Base-by-base conservation (phyloP, 2,329 filamentous ascomycete species). In the Phaeosphaeria sp. region DNA sequence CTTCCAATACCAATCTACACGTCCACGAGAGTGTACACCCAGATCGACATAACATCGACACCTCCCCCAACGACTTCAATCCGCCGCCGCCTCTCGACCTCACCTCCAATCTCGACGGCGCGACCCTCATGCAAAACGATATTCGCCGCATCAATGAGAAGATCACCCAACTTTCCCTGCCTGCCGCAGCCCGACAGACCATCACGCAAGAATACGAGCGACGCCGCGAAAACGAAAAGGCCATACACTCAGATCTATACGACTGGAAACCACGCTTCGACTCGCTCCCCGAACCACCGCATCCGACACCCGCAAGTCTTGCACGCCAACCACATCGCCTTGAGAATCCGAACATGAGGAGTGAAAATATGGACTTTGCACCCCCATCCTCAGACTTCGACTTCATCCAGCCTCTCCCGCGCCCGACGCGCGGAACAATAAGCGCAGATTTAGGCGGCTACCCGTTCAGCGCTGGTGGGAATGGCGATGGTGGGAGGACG, bases 71-170 rank as follows among this genome's bases (percentile, higher is more conserved):
- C n/a, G 22, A 47, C 7, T 3, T 2, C 22, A 18, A 13, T 6
- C 11, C 46, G 4, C 46, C 46, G n/a, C 33, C 48, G 0, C 50
- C 10, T 48, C 58, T 7, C 55, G 64, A 36, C 53, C 58, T 41
- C 59, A 9, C 36, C 21, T 44, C 54, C 3, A 53, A 54, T 17
- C 59, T 72, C 15, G 67, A 69, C 20, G 66, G 68, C 48, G 52
- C 62, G 27, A 73, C 71, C 1, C 52, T 69, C 11, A 52, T 68
- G 36, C 59, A 64, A 25, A 64, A 69, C 46, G 72, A 77, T 41
- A 71, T 75, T 17, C 61, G 56, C 9, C 67, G 69, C 22, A 65
- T 76, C 48, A 54, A 66, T 41, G 72, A 75, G 61, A 77, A 77
- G 39, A 75, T 76, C 13, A 65, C 72, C 30, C 59, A 61, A 22